These are phyloP conservation scores for Ocimum tenuiflorum DNA, from an alignment of 257 asterid genomes.

Conservation along the genomic window DNA sequence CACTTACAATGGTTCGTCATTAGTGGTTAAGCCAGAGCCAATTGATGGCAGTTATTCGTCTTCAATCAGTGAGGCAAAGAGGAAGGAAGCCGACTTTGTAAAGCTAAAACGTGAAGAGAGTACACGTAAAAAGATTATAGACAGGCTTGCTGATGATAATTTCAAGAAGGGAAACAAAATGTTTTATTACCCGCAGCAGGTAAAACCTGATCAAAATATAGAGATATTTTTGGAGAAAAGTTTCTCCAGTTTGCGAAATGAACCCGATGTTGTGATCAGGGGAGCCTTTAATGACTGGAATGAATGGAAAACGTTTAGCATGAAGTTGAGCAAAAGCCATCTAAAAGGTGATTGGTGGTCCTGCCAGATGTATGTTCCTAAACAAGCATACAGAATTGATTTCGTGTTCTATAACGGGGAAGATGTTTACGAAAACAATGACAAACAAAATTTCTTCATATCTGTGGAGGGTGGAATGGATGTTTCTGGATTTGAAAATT, in stretches of 20 bases:
- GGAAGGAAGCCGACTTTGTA: conserved; percentile 27
- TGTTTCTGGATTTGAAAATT: conserved; percentile 65
- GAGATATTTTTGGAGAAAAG: conserved; percentile 71
- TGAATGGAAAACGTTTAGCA: conserved; percentile 73
- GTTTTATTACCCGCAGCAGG: conserved; percentile 66
- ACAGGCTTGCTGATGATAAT: conserved; percentile 64
- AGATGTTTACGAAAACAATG: conserved; percentile 83
- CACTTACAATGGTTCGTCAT: conserved; percentile 10
- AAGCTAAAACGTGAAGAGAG: conserved; percentile 50
- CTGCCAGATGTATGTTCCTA: conserved; percentile 76
- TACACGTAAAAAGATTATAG: conserved; percentile 36
- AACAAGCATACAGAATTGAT: conserved; percentile 83
- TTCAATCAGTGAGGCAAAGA: conserved; percentile 23
- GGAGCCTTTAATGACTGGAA: conserved; percentile 92
- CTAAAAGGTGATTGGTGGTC: conserved; percentile 93
- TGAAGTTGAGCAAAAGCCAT: conserved; percentile 54
- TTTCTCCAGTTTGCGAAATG: conserved; percentile 65
- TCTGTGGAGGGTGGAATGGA: conserved; percentile 70
- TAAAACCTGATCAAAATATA: conserved; percentile 63
- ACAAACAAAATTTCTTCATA: conserved; percentile 62
- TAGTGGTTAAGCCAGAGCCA: conserved; percentile 26
- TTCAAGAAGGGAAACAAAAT: conserved; percentile 53
- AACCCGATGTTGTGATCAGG: conserved; percentile 65
- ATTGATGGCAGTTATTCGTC: conserved; percentile 16
- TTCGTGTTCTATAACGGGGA: conserved; percentile 83